Conservation (phyloP, 495 filamentous ascomycete genomes). For the Viridothelium virens region DNA sequence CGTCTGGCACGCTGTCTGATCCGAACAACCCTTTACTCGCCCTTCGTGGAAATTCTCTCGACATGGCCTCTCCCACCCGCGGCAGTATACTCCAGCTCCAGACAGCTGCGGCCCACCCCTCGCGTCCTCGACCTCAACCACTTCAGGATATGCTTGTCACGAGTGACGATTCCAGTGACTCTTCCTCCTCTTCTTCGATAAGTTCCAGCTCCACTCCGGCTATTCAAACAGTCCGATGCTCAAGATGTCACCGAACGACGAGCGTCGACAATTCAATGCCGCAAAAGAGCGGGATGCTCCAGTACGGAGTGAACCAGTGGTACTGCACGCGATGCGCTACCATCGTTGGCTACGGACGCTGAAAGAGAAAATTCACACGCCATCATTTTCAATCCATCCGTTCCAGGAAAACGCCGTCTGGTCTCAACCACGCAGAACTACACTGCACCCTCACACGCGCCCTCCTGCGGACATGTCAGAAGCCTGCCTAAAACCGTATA, state of each 20-base stretch:
- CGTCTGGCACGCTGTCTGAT: not conserved
- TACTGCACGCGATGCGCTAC: constrained; percentile 25
- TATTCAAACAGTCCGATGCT: constrained; percentile 21
- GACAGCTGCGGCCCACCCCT: constrained; percentile 19
- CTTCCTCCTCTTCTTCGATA: not conserved
- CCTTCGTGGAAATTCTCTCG: not conserved
- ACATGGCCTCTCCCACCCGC: constrained; percentile 12
- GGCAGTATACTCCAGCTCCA: constrained; percentile 19
- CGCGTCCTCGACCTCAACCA: constrained; percentile 20
- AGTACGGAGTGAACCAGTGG: constrained; percentile 26
- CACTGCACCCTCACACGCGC: not conserved
- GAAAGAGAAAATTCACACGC: not conserved
- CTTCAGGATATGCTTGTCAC: constrained; percentile 25
- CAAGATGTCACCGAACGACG: constrained; percentile 22
- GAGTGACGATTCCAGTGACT: constrained; percentile 16
- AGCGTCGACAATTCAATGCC: constrained; percentile 19
- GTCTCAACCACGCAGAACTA: not conserved
- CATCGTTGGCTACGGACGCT: constrained; percentile 20
- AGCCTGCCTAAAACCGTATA: not conserved
- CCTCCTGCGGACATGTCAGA: not conserved
- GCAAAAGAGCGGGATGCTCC: constrained; percentile 24
- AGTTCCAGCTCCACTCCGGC: constrained; percentile 12
- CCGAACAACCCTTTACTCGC: constrained; percentile 14
- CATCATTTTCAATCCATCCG: not conserved
- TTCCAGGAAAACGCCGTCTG: not conserved